These are phyloP conservation scores for Petrea volubilis DNA, from an alignment of 257 asterid genomes.

Conservation along the genomic window DNA sequence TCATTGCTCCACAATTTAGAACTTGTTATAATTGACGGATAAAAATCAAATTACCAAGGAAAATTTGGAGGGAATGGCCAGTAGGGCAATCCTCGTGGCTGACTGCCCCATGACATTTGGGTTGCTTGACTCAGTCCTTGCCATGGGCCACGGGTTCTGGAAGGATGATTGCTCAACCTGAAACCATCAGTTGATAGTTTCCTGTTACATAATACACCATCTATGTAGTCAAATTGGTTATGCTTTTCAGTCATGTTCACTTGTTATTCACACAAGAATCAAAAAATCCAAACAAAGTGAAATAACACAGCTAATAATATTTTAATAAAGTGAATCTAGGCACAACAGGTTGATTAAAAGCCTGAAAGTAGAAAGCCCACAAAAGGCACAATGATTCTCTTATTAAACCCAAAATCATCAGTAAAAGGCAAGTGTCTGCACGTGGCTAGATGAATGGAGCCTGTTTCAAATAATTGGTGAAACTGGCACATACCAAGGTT, in stretches of 20 bases:
- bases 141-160: conserved; percentile 47
- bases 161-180: conserved; percentile 82
- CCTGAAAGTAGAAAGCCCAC: conserved; percentile 13
- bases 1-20: conserved; percentile 7
- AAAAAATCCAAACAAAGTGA: conserved; percentile 10
- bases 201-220: conserved; percentile 75
- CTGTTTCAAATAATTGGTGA: conserved; percentile 4
- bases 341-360: conserved; percentile 7
- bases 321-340: background rate
- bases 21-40: background rate
- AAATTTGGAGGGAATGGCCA: conserved; percentile 51
- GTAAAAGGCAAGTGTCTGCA: background rate
- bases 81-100: conserved; percentile 81
- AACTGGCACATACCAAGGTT: conserved; percentile 16
- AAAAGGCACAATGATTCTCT: background rate
- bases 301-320: background rate
- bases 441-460: conserved; percentile 5
- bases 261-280: conserved; percentile 7
- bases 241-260: conserved; percentile 29
- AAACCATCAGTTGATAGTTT: conserved; percentile 69
- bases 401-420: background rate
- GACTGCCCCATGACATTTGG: conserved; percentile 66
- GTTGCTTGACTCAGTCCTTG: conserved; percentile 46
- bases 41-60: conserved; percentile 38
- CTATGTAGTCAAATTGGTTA: conserved; percentile 49